These are phyloP conservation scores for Lophiotrema nucula DNA, from an alignment of 495 filamentous ascomycete species.

Conservation along the genomic window DNA sequence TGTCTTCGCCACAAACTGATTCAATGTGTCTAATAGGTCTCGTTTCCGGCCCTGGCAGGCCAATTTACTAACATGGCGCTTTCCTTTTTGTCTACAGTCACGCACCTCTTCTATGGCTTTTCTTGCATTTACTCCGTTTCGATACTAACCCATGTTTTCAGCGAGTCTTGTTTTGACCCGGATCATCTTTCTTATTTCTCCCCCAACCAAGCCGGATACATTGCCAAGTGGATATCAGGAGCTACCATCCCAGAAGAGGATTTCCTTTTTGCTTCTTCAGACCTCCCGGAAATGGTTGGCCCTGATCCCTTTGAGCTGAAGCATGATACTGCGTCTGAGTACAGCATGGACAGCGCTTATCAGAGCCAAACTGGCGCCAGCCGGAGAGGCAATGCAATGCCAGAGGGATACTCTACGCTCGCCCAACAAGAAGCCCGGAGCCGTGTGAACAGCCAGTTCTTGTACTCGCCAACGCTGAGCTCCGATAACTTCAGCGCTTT, in stretches of 20 bases:
- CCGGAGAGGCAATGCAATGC: conserved; percentile 6
- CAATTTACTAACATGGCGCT: conserved; percentile 25
- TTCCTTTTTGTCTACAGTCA: conserved; percentile 18
- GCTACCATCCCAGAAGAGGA: conserved; percentile 18
- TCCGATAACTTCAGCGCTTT: conserved; percentile 37
- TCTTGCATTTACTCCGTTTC: conserved; percentile 3
- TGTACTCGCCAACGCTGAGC: conserved; percentile 46
- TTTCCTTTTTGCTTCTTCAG: conserved; percentile 22
- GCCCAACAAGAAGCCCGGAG: conserved; percentile 15
- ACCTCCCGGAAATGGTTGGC: conserved; percentile 15
- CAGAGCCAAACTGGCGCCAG: conserved; percentile 30
- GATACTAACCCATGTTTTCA: conserved; percentile 30
- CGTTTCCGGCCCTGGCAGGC: not conserved
- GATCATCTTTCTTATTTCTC: conserved; percentile 27
- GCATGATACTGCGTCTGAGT: conserved; percentile 28
- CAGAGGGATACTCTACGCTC: conserved; percentile 20
- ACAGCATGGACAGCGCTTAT: conserved; percentile 37
- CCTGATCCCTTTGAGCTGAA: conserved; percentile 20
- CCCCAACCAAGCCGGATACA: conserved; percentile 17
- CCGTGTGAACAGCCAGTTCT: conserved; percentile 28
- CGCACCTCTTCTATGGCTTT: not conserved
- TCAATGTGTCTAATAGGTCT: not conserved
- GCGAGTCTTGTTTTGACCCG: conserved; percentile 30
- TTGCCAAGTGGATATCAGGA: conserved; percentile 36
- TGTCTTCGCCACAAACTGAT: not conserved